Evolutionary conservation across 306 rosid species (phyloP).

Genomic region (Trifolium pratense): DNA sequence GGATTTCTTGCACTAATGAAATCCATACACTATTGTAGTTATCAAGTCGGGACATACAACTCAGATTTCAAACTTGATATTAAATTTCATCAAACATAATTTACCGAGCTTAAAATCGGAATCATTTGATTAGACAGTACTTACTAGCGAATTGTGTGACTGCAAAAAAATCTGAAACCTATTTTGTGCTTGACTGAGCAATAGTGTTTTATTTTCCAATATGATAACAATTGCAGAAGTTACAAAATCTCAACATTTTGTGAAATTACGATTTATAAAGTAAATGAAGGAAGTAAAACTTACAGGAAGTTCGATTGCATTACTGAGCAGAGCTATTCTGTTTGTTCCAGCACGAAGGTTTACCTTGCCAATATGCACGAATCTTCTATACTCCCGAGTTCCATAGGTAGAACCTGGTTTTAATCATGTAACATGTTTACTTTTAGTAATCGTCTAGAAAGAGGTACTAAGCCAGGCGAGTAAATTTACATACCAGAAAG

Average conservation of each 20-base stretch:
- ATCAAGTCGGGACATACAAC: not conserved
- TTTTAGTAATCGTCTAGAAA: slow-evolving; percentile 28
- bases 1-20: not conserved
- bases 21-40: not conserved
- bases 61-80: not conserved
- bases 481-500: slow-evolving; percentile 65
- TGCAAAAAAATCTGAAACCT: not conserved
- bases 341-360: slow-evolving; percentile 82
- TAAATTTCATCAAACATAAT: not conserved
- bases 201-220: not conserved
- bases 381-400: slow-evolving; percentile 79
- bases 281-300: slow-evolving; percentile 54
- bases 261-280: no score
- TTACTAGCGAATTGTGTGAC: not conserved
- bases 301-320: slow-evolving; percentile 95
- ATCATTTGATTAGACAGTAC: not conserved
- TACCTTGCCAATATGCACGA: slow-evolving; percentile 76
- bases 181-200: not conserved
- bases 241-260: no score
- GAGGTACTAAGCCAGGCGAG: slow-evolving; percentile 34
- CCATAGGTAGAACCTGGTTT: slow-evolving; percentile 90
- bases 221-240: slow-evolving; percentile 11
- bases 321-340: slow-evolving; percentile 87
- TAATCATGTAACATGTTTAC: slow-evolving; percentile 14
- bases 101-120: not conserved